Percentiles rank a stretch among this genome's conserved stretches.
Conservation (phyloP, 2,329 filamentous ascomycete genomes). For the Colletotrichum magnum region DNA sequence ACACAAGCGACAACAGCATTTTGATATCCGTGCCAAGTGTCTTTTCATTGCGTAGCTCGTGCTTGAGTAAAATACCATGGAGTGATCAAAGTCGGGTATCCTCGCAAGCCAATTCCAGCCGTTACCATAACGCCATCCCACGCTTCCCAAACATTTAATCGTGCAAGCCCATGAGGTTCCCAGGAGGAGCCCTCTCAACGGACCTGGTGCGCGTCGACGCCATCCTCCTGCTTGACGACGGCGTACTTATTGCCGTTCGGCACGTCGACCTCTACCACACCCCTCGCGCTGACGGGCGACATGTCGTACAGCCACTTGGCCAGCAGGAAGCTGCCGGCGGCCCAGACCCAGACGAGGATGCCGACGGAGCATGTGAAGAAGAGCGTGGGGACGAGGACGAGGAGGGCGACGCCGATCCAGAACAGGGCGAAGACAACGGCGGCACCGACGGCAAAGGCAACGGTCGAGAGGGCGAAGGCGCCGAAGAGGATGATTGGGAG, state of each 20-base stretch:
- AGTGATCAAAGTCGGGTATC: too few species aligned
- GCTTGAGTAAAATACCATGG: too few species aligned
- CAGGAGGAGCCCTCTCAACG: neutral
- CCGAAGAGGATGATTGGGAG: conserved; percentile 79
- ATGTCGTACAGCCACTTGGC: conserved; percentile 62
- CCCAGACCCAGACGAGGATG: conserved; percentile 77
- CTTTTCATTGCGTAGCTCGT: too few species aligned
- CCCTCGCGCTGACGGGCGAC: conserved; percentile 44
- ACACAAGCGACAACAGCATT: too few species aligned
- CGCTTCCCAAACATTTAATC: too few species aligned
- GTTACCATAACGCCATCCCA: too few species aligned
- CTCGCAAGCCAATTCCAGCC: too few species aligned
- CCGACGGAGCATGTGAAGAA: conserved; percentile 75
- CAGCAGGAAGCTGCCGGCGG: conserved; percentile 69
- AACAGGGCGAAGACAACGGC: conserved; percentile 77
- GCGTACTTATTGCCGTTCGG: conserved; percentile 40
- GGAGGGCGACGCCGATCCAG: conserved; percentile 75
- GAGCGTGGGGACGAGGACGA: conserved; percentile 78
- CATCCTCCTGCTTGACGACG: conserved; percentile 44
- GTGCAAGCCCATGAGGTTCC: too few species aligned
- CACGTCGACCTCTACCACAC: conserved; percentile 42
- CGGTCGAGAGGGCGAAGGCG: conserved; percentile 73
- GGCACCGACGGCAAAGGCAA: conserved; percentile 73
- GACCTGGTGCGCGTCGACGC: conserved; percentile 34
- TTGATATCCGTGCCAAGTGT: too few species aligned